Evolutionary conservation across 2,329 filamentous ascomycete genomes (phyloP), one percentile per base, ranked within the genome.

Genomic region (Colletotrichum coccodes): DNA sequence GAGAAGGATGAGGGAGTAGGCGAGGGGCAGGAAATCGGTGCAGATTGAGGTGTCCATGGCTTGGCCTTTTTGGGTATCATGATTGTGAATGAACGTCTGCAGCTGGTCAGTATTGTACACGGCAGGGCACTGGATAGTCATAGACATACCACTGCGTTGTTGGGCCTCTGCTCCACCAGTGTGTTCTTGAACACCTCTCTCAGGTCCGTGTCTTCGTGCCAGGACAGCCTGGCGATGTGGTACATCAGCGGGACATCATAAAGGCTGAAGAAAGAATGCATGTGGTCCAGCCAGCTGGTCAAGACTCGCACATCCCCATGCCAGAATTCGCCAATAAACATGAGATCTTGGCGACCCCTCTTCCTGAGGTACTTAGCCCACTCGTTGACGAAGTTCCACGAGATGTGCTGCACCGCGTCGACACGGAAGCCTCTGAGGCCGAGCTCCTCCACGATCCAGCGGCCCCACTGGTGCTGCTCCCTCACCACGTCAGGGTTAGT

Each of bases 331-430:
- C 66, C 66, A 21, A 69, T 18, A 30, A 69, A 69, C 56, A 50
- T 60, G 5, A 69, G 61, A 6, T 69, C 66, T n/a, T 69, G 54
- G 5, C 28, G 34, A 1, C 34, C 50, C 1, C 34, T 34, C 49
- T 69, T 69, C 54, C 47, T 50, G 23, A 69, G 40, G 32, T 65
- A 32, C 9, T 30, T 46, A 5, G 66, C 26, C 66, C 66, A 69
- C 42, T 69, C 62, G 6, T 65, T 69, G 49, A 69, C 50, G 9
- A 69, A 69, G 34, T 60, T 66, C 61, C 47, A 69, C n/a, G 66
- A 69, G 61, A 69, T 69, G 61, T 69, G 66, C 42, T 69, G 66
- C n/a, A 69, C 66, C 21, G 66, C 66, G 21, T 69, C 66, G 6
- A 69, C 42, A 3, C 66, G 66, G 40, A 69, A 69, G 11, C 66